A percentile compares a stretch with the other conserved stretches of the same genome.
Conservation (phyloP, 441 rosid species). For the Euphorbia schlechtendalii region DNA sequence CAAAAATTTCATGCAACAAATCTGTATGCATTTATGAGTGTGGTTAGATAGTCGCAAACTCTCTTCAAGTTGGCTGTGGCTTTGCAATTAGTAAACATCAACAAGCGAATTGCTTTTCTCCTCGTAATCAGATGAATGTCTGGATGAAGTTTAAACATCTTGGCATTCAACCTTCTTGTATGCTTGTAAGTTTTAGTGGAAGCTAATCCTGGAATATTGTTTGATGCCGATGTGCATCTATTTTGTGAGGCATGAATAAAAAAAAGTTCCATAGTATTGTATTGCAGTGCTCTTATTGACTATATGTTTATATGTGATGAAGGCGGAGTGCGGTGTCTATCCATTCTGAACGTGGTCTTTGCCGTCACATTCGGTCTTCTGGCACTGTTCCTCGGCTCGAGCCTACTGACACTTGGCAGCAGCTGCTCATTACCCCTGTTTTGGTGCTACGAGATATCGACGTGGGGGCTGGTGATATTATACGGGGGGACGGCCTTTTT, state of each 20-base stretch:
- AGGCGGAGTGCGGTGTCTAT: constrained; percentile 88
- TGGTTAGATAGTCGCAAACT: not conserved
- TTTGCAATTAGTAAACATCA: not conserved
- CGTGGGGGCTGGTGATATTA: constrained; percentile 70
- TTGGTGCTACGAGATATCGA: constrained; percentile 87
- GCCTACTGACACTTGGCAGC: constrained; percentile 78
- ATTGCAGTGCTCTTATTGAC: constrained; percentile 24
- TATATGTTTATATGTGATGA: constrained; percentile 17
- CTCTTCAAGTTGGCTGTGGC: not conserved
- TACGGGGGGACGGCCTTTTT: constrained; percentile 64
- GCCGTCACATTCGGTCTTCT: constrained; percentile 69
- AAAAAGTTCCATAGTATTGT: constrained; percentile 34
- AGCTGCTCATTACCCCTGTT: constrained; percentile 76
- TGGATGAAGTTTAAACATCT: not conserved
- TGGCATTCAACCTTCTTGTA: not conserved
- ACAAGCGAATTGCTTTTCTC: constrained; percentile 8
- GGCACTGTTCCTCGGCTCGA: constrained; percentile 79
- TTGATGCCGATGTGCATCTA: too few relatives aligned
- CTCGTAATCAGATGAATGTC: constrained; percentile 30
- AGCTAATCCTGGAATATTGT: not conserved
- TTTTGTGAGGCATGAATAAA: not conserved
- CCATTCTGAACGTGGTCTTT: constrained; percentile 58
- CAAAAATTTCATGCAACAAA: too few relatives aligned
- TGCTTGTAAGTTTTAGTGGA: not conserved
- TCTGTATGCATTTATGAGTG: not conserved